A percentile compares a stretch with the other conserved stretches of the same genome.
phyloP scores from a whole-genome alignment of 2,329 filamentous ascomycete species.

The Sclerotinia trifoliorum region DNA sequence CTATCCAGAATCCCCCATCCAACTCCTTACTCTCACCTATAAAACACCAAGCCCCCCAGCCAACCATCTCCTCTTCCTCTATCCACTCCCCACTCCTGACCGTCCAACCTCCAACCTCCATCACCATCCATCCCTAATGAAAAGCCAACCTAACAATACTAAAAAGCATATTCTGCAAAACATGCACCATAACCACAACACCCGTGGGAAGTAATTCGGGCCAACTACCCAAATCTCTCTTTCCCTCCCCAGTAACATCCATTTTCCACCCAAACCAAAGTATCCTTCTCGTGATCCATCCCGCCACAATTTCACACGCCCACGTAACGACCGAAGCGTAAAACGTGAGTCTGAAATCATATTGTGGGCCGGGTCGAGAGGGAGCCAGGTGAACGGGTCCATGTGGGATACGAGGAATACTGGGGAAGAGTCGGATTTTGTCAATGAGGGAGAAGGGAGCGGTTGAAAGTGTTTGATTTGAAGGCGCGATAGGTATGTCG shows the following conservation, averaged over 20 bases:
- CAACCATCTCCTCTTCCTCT: too few species aligned
- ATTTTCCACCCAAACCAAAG: slow-evolving; percentile 59
- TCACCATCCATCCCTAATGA: slow-evolving; percentile 24
- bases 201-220: slow-evolving; percentile 66
- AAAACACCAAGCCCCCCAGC: too few species aligned
- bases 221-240: slow-evolving; percentile 63
- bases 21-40: too few species aligned
- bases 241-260: slow-evolving; percentile 63
- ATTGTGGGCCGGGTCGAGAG: slow-evolving; percentile 42
- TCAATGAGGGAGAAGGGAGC: slow-evolving; percentile 12
- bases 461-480: slow-evolving; percentile 11
- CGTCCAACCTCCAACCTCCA: too few species aligned
- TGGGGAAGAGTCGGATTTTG: not conserved
- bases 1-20: not conserved
- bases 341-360: slow-evolving; percentile 64
- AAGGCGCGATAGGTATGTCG: slow-evolving; percentile 42
- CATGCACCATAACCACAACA: slow-evolving; percentile 64
- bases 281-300: slow-evolving; percentile 57
- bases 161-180: slow-evolving; percentile 71
- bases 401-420: not conserved
- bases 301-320: slow-evolving; percentile 64
- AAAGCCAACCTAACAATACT: slow-evolving; percentile 66
- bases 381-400: not conserved
- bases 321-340: slow-evolving; percentile 63
- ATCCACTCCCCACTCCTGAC: not conserved